Evolutionary conservation across 1,284 basidiomycete genomes (phyloP).

Genomic region (Vanrija sp.): DNA sequence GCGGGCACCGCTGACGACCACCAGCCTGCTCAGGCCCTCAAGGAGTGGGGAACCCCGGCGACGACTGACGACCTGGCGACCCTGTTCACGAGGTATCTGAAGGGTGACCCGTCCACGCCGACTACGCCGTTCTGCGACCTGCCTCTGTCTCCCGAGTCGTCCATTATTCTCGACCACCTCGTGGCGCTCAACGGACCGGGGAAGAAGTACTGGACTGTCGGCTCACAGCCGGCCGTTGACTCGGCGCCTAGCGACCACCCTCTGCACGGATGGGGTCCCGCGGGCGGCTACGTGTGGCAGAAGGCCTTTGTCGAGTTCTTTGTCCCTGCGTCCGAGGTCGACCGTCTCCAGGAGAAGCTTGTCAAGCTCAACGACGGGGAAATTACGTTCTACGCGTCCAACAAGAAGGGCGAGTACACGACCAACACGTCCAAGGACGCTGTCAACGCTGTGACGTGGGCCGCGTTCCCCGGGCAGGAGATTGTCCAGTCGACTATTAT

Average conservation of each 20-base stretch:
- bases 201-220: slow-evolving; percentile 88
- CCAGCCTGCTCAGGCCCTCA: slow-evolving; percentile 58
- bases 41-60: slow-evolving; percentile 77
- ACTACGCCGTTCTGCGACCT: slow-evolving; percentile 85
- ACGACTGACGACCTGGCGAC: slow-evolving; percentile 66
- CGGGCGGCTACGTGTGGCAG: slow-evolving; percentile 89
- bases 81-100: slow-evolving; percentile 75
- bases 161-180: slow-evolving; percentile 72
- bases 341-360: slow-evolving; percentile 57
- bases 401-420: slow-evolving; percentile 77
- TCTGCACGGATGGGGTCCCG: slow-evolving; percentile 88
- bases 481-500: slow-evolving; percentile 98
- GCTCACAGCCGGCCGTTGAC: slow-evolving; percentile 92
- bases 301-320: slow-evolving; percentile 99
- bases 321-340: slow-evolving; percentile 62
- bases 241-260: slow-evolving; percentile 68
- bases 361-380: slow-evolving; percentile 50
- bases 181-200: slow-evolving; percentile 63
- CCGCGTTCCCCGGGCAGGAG: slow-evolving; percentile 97
- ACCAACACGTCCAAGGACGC: slow-evolving; percentile 90
- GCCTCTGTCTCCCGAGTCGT: slow-evolving; percentile 79
- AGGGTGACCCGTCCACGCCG: slow-evolving; percentile 58
- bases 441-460: slow-evolving; percentile 99
- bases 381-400: slow-evolving; percentile 77
- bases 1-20: slow-evolving; percentile 43